phyloP scores from a whole-genome alignment of 148 eudicot genomes.

The Selenicereus undatus region DNA sequence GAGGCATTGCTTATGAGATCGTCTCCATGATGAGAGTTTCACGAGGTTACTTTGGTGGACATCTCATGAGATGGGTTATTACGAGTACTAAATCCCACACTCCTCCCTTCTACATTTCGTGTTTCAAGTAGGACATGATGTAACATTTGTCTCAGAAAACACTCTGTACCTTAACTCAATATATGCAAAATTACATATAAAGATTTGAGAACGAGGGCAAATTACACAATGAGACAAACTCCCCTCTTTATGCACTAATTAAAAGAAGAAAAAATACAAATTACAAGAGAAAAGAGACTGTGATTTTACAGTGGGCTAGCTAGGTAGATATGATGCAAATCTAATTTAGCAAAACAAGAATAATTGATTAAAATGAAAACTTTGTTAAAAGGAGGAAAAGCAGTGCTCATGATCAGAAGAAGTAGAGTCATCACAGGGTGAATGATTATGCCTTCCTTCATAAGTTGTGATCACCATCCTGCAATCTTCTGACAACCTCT shows the following conservation, averaged over 20 bases:
- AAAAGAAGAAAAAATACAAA: too few relatives aligned
- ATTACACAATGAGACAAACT: too few relatives aligned
- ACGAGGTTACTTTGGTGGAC: too few relatives aligned
- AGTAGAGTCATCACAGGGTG: constrained; percentile 63
- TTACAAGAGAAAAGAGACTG: background rate
- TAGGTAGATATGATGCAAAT: background rate
- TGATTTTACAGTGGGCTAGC: background rate
- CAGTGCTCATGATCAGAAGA: constrained; percentile 57
- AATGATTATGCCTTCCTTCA: constrained; percentile 79
- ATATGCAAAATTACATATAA: background rate
- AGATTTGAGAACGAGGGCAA: too few relatives aligned
- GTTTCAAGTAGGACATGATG: background rate
- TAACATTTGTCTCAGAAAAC: background rate
- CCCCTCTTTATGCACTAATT: too few relatives aligned
- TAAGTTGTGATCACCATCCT: constrained; percentile 82
- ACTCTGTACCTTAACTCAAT: background rate
- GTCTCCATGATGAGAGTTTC: too few relatives aligned
- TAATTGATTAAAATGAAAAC: background rate
- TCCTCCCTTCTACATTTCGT: too few relatives aligned
- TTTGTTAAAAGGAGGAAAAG: constrained; percentile 51
- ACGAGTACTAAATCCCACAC: too few relatives aligned
- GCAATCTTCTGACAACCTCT: constrained; percentile 71
- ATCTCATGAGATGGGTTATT: too few relatives aligned
- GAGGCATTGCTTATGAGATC: too few relatives aligned
- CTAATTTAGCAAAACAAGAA: background rate